phyloP scores from a whole-genome alignment of 805 yeast genomes.

The Candida berthetii region DNA sequence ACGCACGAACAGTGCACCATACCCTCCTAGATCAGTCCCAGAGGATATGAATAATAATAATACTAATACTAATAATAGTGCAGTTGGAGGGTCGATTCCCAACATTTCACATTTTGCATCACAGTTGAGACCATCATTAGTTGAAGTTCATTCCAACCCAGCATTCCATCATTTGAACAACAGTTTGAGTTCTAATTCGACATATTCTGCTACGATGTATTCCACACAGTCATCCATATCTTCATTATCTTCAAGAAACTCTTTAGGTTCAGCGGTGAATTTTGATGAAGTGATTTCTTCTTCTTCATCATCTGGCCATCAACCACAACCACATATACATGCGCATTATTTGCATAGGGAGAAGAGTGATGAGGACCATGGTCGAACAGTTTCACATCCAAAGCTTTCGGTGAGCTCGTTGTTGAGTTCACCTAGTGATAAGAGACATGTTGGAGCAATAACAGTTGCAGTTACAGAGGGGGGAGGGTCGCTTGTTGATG shows the following conservation, averaged over 20 bases:
- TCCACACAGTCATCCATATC: slow-evolving; percentile 19
- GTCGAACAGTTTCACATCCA: neutral
- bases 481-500: slow-evolving; percentile 1
- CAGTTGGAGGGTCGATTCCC: slow-evolving; percentile 7
- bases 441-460: neutral
- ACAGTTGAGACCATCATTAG: slow-evolving; percentile 18
- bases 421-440: neutral
- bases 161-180: neutral
- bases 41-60: slow-evolving; percentile 6
- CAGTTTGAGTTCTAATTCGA: slow-evolving; percentile 14
- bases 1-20: slow-evolving; percentile 3
- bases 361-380: too few relatives aligned
- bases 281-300: neutral
- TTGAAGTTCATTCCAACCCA: slow-evolving; percentile 9
- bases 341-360: too few relatives aligned
- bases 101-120: slow-evolving; percentile 10
- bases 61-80: slow-evolving; percentile 5
- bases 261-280: slow-evolving; percentile 1
- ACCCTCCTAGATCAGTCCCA: slow-evolving; percentile 17
- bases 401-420: neutral
- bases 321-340: too few relatives aligned
- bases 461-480: neutral
- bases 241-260: slow-evolving; percentile 17
- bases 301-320: too few relatives aligned
- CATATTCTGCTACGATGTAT: slow-evolving; percentile 11